Base-by-base conservation (phyloP, 495 filamentous ascomycete genomes). In the Talaromyces wortmannii region DNA sequence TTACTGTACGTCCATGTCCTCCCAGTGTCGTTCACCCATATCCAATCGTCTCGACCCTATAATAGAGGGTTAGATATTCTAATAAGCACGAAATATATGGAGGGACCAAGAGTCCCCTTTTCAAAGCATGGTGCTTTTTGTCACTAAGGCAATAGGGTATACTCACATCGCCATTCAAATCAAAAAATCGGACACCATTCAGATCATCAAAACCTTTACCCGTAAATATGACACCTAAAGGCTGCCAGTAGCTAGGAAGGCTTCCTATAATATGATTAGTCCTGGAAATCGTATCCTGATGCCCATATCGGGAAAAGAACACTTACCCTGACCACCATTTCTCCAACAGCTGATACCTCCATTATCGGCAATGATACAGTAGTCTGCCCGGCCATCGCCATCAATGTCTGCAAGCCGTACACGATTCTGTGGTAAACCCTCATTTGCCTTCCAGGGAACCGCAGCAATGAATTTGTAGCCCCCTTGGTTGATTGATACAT, bases 351-450 rank as follows among this genome's bases (percentile, higher is more conserved):
- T 18, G 12, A 30, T 42, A 8, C 59, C 47, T 2, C 55, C 55
- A 48, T 52, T 49, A 5, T 29, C 55, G 15, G 52, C 55, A 11
- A 57, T 36, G 42, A 45, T 49, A 5, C 31, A 4, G 12, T 62
- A 67, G 46, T 68, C 67, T 48, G 57, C 56, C 15, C 55, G 31
- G 2, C 64, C 70, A 49, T 73, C 61, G 31, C 67, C 63, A 43
- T 67, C 66, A 44, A 69, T 62, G 44, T 67, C 63, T 50, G 54
- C 58, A n/a, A 61, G 57, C 32, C 55, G 45, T 16, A 61, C 18
- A n/a, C 45, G 45, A 47, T 47, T 18, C n/a, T 47, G 45, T 16
- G 45, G 45, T n/a, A 7, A 10, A 17, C 45, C 45, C 45, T 47
- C 45, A 18, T 17, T 47, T 17, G 3, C 5, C 45, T 47, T 47